Conservation (phyloP, 192 early-diverging fungal genomes). For the Coemansia sp. region DNA sequence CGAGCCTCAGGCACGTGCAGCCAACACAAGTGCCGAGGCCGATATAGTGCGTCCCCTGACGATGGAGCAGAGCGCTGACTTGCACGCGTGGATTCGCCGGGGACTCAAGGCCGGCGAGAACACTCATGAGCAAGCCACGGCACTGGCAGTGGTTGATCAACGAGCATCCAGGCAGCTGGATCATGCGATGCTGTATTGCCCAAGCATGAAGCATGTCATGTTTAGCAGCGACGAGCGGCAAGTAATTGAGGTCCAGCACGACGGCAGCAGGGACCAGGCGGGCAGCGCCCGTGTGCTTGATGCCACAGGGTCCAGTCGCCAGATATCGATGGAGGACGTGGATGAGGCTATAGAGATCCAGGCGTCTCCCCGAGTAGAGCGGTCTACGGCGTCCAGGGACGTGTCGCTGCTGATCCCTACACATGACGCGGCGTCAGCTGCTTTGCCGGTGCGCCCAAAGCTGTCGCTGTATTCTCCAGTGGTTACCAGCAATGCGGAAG, state of each 20-base stretch:
- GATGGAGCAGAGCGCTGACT: constrained; percentile 41
- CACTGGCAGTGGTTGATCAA: constrained; percentile 23
- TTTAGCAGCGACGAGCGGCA: constrained; percentile 27
- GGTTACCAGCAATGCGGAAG: background rate
- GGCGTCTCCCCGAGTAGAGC: constrained; percentile 9
- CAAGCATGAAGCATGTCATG: constrained; percentile 46
- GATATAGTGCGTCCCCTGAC: constrained; percentile 45
- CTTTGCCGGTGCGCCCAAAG: constrained; percentile 19
- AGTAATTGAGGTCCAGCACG: constrained; percentile 5
- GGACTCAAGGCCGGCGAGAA: constrained; percentile 9
- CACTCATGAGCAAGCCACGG: constrained; percentile 4
- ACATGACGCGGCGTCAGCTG: background rate
- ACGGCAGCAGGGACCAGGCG: background rate
- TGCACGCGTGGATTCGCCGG: constrained; percentile 48
- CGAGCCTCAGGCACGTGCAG: constrained; percentile 3
- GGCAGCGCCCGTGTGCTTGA: constrained; percentile 25
- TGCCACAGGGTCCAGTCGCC: background rate
- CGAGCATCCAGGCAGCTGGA: constrained; percentile 3
- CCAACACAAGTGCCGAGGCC: constrained; percentile 2
- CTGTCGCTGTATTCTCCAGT: constrained; percentile 52
- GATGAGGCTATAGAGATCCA: constrained; percentile 6
- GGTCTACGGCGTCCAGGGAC: constrained; percentile 5
- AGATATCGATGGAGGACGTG: constrained; percentile 15
- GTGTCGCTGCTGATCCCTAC: background rate
- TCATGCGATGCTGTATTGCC: constrained; percentile 52